These are phyloP conservation scores for Medakamo hakoo DNA, from an alignment of 139 green algal species.

Conservation along the genomic window DNA sequence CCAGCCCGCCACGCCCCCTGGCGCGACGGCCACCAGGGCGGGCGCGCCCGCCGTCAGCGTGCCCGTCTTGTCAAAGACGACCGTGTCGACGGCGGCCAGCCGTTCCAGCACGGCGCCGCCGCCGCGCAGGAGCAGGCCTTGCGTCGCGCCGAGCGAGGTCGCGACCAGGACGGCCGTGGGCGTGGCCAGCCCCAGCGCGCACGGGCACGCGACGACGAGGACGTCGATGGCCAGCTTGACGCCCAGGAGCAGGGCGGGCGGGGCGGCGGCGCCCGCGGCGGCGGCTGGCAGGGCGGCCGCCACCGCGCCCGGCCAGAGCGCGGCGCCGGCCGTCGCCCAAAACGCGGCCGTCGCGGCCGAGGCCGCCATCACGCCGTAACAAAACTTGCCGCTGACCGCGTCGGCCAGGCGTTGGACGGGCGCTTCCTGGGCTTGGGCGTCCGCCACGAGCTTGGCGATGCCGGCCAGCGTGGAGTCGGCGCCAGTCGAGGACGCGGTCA, in stretches of 20 bases:
- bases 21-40: constrained; percentile 8
- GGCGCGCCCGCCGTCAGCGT: constrained; percentile 64
- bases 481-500: constrained; percentile 53
- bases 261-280: constrained; percentile 9
- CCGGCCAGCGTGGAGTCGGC: constrained; percentile 47
- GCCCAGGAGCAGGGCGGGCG: constrained; percentile 35
- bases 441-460: constrained; percentile 52
- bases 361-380: constrained; percentile 75
- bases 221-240: constrained; percentile 80
- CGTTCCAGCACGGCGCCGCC: constrained; percentile 81
- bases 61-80: constrained; percentile 96
- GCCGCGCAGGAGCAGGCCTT: constrained; percentile 70
- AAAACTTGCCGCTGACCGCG: constrained; percentile 73
- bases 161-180: constrained; percentile 88
- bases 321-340: constrained; percentile 36
- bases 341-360: constrained; percentile 69
- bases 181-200: constrained; percentile 87
- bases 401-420: constrained; percentile 86
- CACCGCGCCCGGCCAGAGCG: constrained; percentile 34
- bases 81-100: constrained; percentile 41
- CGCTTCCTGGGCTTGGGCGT: constrained; percentile 60
- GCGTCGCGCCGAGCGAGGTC: constrained; percentile 32
- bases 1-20: constrained; percentile 1
- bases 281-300: constrained; percentile 4
- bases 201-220: constrained; percentile 91